A percentile compares a stretch with the other conserved stretches of the same genome.
Conservation (phyloP, 257 asterid species). For the Coffea eugenioides region DNA sequence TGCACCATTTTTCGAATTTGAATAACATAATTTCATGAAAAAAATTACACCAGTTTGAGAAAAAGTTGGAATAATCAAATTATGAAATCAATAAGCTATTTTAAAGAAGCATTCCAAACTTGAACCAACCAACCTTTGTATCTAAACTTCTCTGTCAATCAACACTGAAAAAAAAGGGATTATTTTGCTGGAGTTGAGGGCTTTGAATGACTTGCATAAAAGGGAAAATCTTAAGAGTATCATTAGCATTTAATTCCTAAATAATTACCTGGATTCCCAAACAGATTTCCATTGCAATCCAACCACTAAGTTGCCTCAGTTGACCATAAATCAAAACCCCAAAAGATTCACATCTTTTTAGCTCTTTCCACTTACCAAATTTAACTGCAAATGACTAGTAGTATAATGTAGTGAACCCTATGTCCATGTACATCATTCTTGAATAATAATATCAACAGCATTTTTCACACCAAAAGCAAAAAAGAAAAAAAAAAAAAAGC, state of each 20-base stretch:
- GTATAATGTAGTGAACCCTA: background rate
- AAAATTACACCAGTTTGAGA: background rate
- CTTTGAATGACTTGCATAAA: slow-evolving; percentile 26
- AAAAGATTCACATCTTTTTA: background rate
- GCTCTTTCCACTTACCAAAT: background rate
- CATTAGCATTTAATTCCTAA: slow-evolving; percentile 31
- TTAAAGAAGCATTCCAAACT: background rate
- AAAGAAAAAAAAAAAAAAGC: background rate
- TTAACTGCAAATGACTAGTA: background rate
- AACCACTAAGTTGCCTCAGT: slow-evolving; percentile 5
- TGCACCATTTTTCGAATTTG: background rate
- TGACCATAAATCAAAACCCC: slow-evolving; percentile 23
- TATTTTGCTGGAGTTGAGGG: background rate
- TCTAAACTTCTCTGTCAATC: background rate
- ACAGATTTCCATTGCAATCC: slow-evolving; percentile 8
- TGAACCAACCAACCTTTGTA: background rate
- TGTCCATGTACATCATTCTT: background rate
- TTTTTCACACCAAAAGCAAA: background rate
- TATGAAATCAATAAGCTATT: background rate
- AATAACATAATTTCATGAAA: background rate
- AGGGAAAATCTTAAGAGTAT: slow-evolving; percentile 26
- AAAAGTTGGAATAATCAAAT: background rate
- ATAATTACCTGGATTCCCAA: slow-evolving; percentile 38
- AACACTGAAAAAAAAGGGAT: background rate
- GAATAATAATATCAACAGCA: background rate